phyloP scores from a whole-genome alignment of 2,329 filamentous ascomycete species.

The Colletotrichum sp. region DNA sequence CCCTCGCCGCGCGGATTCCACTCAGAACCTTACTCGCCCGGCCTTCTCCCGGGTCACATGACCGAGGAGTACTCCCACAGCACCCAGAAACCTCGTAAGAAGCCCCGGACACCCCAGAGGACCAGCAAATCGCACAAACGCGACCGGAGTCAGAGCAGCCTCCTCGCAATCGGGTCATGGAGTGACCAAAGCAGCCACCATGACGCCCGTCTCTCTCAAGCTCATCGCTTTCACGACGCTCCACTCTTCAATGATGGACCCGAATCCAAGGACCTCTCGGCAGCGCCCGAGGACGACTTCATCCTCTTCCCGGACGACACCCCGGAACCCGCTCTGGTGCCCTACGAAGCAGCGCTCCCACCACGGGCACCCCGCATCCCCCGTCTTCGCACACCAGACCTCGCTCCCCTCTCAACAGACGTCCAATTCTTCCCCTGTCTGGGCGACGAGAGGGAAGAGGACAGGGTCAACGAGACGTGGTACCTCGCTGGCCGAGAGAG shows the following conservation, averaged over 20 bases:
- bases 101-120: background rate
- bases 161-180: conserved; percentile 14
- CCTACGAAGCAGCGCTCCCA: background rate
- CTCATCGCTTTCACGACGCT: background rate
- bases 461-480: conserved; percentile 18
- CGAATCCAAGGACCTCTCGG: background rate
- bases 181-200: background rate
- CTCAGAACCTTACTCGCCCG: background rate
- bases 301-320: background rate
- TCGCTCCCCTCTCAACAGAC: conserved; percentile 17
- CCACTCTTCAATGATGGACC: background rate
- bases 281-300: background rate
- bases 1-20: background rate
- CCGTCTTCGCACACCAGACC: conserved; percentile 18
- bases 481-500: conserved; percentile 8
- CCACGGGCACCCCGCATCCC: conserved; percentile 1
- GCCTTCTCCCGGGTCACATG: background rate
- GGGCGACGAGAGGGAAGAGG: conserved; percentile 9
- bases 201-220: background rate
- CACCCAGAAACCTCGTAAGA: background rate
- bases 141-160: background rate
- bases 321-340: background rate
- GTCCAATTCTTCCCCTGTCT: conserved; percentile 20
- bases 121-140: background rate
- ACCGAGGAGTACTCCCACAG: background rate